These are phyloP conservation scores for Phoma herbarum DNA, from an alignment of 2,329 filamentous ascomycete genomes.

Conservation along the genomic window DNA sequence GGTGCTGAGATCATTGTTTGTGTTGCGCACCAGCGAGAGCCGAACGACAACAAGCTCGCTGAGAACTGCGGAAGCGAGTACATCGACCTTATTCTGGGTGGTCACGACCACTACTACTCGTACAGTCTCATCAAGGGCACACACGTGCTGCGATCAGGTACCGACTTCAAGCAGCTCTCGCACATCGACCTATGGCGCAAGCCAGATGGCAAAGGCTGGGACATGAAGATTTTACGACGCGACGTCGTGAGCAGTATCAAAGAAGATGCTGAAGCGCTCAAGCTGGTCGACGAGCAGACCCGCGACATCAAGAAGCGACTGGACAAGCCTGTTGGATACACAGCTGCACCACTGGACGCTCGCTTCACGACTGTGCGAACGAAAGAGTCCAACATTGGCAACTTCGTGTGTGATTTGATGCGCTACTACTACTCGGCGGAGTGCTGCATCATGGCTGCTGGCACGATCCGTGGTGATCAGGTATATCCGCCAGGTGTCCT, in stretches of 20 bases:
- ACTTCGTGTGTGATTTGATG: constrained; percentile 94
- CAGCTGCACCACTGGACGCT: constrained; percentile 81
- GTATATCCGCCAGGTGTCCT: constrained; percentile 84
- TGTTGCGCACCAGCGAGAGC: constrained; percentile 85
- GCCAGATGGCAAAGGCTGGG: constrained; percentile 67
- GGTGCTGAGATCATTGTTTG: constrained; percentile 86
- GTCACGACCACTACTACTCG: constrained; percentile 89
- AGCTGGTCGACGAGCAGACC: constrained; percentile 74
- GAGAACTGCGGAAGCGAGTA: constrained; percentile 72
- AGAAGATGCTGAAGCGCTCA: constrained; percentile 67
- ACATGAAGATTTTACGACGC: constrained; percentile 78
- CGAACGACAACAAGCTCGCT: constrained; percentile 88
- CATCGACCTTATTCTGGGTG: constrained; percentile 86
- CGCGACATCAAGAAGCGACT: constrained; percentile 77
- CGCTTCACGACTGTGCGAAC: constrained; percentile 83
- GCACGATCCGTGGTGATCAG: constrained; percentile 65
- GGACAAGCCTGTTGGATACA: constrained; percentile 82
- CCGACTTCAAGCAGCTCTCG: constrained; percentile 91
- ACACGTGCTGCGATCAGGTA: constrained; percentile 86
- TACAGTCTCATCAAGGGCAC: constrained; percentile 80
- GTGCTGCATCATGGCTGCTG: constrained; percentile 59
- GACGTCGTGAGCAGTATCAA: constrained; percentile 76
- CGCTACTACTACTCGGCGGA: constrained; percentile 81
- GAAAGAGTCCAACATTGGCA: constrained; percentile 83
- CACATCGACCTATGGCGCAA: constrained; percentile 81